Conservation (phyloP, 2,329 filamentous ascomycete genomes). For the Clonostachys sp. region DNA sequence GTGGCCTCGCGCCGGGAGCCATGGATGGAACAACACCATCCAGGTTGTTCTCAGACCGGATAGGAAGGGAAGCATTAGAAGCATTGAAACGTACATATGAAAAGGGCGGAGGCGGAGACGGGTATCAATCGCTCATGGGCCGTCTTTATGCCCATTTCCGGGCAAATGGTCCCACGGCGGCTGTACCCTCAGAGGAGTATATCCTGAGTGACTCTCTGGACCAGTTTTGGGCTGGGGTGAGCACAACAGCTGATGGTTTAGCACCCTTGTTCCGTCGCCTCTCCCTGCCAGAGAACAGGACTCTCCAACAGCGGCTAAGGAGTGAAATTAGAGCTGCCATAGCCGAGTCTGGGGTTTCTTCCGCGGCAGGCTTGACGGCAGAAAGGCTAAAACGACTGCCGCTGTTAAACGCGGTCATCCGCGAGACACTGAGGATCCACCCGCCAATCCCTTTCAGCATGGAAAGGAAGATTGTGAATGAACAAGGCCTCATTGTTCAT, state of each 20-base stretch:
- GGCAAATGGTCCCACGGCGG: background rate
- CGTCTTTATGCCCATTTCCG: background rate
- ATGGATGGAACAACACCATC: background rate
- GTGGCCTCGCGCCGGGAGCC: background rate
- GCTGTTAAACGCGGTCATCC: conserved; percentile 45
- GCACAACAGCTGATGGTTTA: conserved; percentile 1
- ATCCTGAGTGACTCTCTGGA: conserved; percentile 6
- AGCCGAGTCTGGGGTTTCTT: background rate
- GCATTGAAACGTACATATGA: background rate
- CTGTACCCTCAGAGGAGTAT: conserved; percentile 4
- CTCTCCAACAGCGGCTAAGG: background rate
- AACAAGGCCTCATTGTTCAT: background rate
- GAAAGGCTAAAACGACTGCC: conserved; percentile 41
- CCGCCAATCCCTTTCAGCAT: conserved; percentile 28
- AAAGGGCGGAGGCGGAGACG: background rate
- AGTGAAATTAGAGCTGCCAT: background rate
- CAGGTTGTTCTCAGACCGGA: background rate
- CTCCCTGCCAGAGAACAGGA: background rate
- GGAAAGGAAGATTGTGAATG: background rate
- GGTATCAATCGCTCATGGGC: background rate
- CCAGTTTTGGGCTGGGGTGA: conserved; percentile 6
- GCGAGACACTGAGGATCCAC: conserved; percentile 47
- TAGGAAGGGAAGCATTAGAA: background rate
- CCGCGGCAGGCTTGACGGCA: background rate
- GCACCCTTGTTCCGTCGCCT: background rate